Conservation (phyloP, 306 rosid genomes). For the Hippophae tibetana region DNA sequence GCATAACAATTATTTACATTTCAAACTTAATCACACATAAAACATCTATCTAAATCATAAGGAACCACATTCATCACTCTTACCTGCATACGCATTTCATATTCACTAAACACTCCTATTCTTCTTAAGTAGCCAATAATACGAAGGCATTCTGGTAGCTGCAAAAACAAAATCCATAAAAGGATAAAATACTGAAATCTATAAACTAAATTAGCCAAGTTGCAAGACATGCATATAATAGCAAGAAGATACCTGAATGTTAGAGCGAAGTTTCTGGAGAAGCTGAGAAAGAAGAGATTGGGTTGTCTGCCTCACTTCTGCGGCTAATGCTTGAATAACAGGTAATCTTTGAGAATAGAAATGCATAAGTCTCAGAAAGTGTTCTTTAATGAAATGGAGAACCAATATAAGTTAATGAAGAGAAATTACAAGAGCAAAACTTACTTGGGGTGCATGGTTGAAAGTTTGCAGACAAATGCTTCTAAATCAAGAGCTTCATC, state of each 20-base stretch:
- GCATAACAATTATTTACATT: not conserved
- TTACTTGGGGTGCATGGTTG: slow-evolving; percentile 95
- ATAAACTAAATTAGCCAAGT: slow-evolving; percentile 11
- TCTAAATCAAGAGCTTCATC: slow-evolving; percentile 97
- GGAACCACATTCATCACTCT: not conserved
- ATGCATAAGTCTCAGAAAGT: slow-evolving; percentile 13
- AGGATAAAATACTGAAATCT: slow-evolving; percentile 6
- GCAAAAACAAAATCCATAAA: slow-evolving; percentile 23
- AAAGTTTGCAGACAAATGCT: slow-evolving; percentile 84
- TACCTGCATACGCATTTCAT: slow-evolving; percentile 97
- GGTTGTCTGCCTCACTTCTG: slow-evolving; percentile 84
- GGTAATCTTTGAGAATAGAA: slow-evolving; percentile 42
- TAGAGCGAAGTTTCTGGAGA: slow-evolving; percentile 95
- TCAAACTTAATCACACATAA: not conserved
- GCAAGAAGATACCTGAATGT: slow-evolving; percentile 67
- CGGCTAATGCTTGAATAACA: slow-evolving; percentile 74
- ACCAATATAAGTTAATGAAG: slow-evolving; percentile 4
- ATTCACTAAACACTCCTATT: slow-evolving; percentile 87
- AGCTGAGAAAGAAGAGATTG: slow-evolving; percentile 96
- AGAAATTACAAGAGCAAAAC: slow-evolving; percentile 15
- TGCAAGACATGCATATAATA: slow-evolving; percentile 3
- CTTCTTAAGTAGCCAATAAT: slow-evolving; percentile 87
- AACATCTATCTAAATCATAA: slow-evolving; percentile 1
- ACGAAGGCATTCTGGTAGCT: slow-evolving; percentile 96
- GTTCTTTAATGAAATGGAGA: slow-evolving; percentile 10